Evolutionary conservation across 768 basidiomycete genomes (phyloP), one percentile per base, ranked within the genome.

Genomic region (Boletus vinaceobasis): DNA sequence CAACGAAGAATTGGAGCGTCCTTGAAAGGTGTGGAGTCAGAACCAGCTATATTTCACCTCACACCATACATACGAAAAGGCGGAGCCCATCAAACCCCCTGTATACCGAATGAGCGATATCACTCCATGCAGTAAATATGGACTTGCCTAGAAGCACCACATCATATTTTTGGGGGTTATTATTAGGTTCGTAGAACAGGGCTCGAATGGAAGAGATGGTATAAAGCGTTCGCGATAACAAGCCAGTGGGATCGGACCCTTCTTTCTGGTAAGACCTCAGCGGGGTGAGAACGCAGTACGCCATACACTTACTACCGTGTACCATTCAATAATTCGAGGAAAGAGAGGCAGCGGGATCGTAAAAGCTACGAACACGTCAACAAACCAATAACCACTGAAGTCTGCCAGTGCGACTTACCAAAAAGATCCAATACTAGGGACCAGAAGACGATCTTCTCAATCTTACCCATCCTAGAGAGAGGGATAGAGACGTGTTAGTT

Each of bases 241-340:
- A 83, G 19, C 90, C 86, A 48, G 75, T 74, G 7, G 87, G 79
- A 60, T 88, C 77, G 27, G 86, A 79, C 31, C 81, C 75, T 73
- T 97, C 93, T 60, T 87, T 80, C 82, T 93, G 64, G 31, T 43
- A 11, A 46, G 53, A 51, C 49, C 4, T 60, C 27, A 56, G 50
- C 1, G 43, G n/a, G 7, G 7, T 15, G 13, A 36, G 38, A 8
- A 33, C 5, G 32, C 19, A 32, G 14, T 7, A 21, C 4, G 6
- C 17, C 0, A 7, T 10, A 15, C 39, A 70, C 82, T 63, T 60
- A 88, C 90, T 66, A 83, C 71, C 1, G 85, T 86, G 67, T 93
- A 95, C 89, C 89, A 93, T 73, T 95, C 87, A 40, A 97, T 94
- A 47, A 98, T 77, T n/a, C 95, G 84, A n/a, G 96, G 96, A 71